These are phyloP conservation scores for Aspergillus sp. DNA, from an alignment of 2,329 filamentous ascomycete species.

Conservation along the genomic window DNA sequence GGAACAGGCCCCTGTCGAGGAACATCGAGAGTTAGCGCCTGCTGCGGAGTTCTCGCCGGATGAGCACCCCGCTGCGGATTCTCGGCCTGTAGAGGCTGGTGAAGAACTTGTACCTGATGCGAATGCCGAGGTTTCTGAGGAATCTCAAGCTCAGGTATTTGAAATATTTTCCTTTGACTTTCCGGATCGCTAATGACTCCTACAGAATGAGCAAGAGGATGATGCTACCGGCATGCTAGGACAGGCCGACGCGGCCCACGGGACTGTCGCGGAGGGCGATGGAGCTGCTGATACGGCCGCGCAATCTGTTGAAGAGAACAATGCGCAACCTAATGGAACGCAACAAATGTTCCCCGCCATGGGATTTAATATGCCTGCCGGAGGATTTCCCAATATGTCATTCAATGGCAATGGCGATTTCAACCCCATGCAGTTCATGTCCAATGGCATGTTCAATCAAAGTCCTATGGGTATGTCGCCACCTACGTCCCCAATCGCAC, in stretches of 20 bases:
- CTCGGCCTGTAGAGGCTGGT: conserved; percentile 2
- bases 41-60: conserved; percentile 7
- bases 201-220: conserved; percentile 12
- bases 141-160: conserved; percentile 14
- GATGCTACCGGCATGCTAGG: conserved; percentile 5
- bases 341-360: conserved; percentile 17
- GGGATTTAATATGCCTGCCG: conserved; percentile 40
- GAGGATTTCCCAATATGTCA: conserved; percentile 53
- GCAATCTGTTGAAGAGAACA: conserved; percentile 12
- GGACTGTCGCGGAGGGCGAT: conserved; percentile 10
- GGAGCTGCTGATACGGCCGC: conserved; percentile 6
- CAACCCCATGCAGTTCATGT: conserved; percentile 59
- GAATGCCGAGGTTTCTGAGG: conserved; percentile 2
- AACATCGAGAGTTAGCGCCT: conserved; percentile 4
- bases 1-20: conserved; percentile 2
- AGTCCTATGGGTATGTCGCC: conserved; percentile 78
- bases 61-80: conserved; percentile 10
- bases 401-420: conserved; percentile 58
- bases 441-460: conserved; percentile 47
- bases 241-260: conserved; percentile 6
- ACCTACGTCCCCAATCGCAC: background rate
- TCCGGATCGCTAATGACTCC: background rate
- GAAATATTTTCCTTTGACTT: background rate
- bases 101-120: conserved; percentile 4
- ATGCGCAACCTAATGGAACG: conserved; percentile 4